A percentile compares a stretch with the other conserved stretches of the same genome.
Conservation (phyloP, 2,329 filamentous ascomycete species). For the Colletotrichum siamense region DNA sequence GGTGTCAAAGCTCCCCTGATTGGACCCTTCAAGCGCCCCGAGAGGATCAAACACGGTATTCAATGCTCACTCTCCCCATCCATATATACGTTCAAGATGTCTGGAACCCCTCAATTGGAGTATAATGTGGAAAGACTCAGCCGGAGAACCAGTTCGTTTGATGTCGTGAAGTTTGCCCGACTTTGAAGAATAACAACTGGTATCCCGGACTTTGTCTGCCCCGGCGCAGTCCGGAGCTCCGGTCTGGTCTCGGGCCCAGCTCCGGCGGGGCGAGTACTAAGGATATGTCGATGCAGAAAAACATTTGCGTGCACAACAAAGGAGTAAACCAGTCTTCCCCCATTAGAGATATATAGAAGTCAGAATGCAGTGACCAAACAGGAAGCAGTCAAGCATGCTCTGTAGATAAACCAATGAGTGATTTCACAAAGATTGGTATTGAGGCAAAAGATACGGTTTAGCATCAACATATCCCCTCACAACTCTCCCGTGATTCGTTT, state of each 20-base stretch:
- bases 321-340: too few species aligned
- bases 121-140: background rate
- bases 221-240: background rate
- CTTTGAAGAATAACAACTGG: background rate
- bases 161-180: background rate
- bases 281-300: background rate
- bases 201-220: background rate
- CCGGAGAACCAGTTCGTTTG: background rate
- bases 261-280: background rate
- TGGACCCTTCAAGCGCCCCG: background rate
- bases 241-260: background rate
- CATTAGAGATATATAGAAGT: background rate
- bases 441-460: background rate
- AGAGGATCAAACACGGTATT: background rate
- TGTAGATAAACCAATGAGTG: background rate
- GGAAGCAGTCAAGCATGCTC: background rate
- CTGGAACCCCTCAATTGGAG: background rate
- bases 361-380: background rate
- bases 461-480: accelerated
- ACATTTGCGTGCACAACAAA: too few species aligned
- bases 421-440: background rate
- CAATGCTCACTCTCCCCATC: background rate
- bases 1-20: background rate
- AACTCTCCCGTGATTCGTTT: background rate
- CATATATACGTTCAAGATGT: background rate